Evolutionary conservation across 2,329 filamentous ascomycete genomes (phyloP), one percentile per base, ranked within the genome.

Genomic region (Diplodia mutila): DNA sequence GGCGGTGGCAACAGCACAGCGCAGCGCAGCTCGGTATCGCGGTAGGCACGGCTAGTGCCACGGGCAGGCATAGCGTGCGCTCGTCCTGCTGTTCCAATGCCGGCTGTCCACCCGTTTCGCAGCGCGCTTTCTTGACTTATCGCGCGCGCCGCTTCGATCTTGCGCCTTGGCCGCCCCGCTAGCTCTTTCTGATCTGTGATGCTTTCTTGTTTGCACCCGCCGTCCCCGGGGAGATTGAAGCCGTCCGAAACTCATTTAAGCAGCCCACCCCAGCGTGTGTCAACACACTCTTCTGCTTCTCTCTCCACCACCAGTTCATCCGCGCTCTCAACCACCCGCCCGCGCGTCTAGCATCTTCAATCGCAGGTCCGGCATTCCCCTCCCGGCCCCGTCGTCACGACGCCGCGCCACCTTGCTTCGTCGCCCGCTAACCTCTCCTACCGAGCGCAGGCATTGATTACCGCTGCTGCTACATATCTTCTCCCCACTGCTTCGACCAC

Each of bases 151-250:
- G 51, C 61, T 53, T 37, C 61, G 37, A 65, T 57, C 52, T 32
- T 34, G 52, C 37, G 51, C 51, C 51, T 14, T 66, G 64, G 52
- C 64, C 64, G 21, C 39, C 61, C 42, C 34, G 53, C 65, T 67
- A 67, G 59, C 66, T 67, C 66, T 37, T 67, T 67, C 59, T 67
- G 67, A 18, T n/a, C 59, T 69, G 67, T 42, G 66, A 65, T 68
- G 54, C 67, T 61, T 29, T 27, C 55, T 69, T 53, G 51, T 61
- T 63, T 63, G 59, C 46, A 37, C 42, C 59, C 59, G 59, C 59
- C 59, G 59, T 63, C 59, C 59, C 59, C 59, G 59, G 59, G 27
- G 59, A 63, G 59, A 63, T 63, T 63, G 59, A 63, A 34, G 42
- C 21, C 25, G 21, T 23, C 65, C 67, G 66, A 61, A 61, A 59